Evolutionary conservation across 495 filamentous ascomycete genomes (phyloP), one percentile per base, ranked within the genome.

Genomic region (Mycothermus thermophilus): DNA sequence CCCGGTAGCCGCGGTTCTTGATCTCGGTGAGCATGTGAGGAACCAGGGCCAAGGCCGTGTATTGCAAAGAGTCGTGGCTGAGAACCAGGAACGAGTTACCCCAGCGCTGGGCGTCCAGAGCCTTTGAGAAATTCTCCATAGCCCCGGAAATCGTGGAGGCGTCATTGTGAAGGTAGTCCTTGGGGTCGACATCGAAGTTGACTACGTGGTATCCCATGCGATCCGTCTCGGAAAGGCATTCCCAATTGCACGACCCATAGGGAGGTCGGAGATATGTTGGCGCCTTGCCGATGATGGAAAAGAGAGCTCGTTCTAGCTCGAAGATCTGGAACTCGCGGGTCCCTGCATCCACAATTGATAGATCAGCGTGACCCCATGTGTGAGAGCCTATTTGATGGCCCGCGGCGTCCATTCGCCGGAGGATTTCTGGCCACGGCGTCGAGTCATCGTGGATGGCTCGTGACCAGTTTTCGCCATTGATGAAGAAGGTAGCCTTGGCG

Each of bases 401-500:
- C 8, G 43, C 33, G 22, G 2, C 7, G 16, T 41, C 20, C 42
- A 59, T 59, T 8, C 57, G 51, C 5, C 38, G 46, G n/a, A 59
- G 39, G 2, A 43, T 39, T 3, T 14, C 27, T 8, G 47, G 42
- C 43, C 46, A 59, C 0, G 44, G 42, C 0, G 66, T 62, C 5
- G 64, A 51, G 3, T 50, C 48, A 16, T 55, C 44, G 24, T 42
- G 44, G 27, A 79, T 74, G 3, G 64, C 67, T 30, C 72, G 74
- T 30, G 63, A 66, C 35, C 67, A 69, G 51, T 80, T 80, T 57
- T 72, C 67, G 7, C 77, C 79, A 24, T 74, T 80, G 44, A 83
- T 54, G 52, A 83, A 83, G 52, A 83, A 83, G 9, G 79, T 83
- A 2, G 72, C 78, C 33, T 70, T 73, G 11, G 67, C 69, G 12